These are phyloP conservation scores for Nitzschia palea DNA, from an alignment of 108 stramenopile genomes.

Conservation along the genomic window DNA sequence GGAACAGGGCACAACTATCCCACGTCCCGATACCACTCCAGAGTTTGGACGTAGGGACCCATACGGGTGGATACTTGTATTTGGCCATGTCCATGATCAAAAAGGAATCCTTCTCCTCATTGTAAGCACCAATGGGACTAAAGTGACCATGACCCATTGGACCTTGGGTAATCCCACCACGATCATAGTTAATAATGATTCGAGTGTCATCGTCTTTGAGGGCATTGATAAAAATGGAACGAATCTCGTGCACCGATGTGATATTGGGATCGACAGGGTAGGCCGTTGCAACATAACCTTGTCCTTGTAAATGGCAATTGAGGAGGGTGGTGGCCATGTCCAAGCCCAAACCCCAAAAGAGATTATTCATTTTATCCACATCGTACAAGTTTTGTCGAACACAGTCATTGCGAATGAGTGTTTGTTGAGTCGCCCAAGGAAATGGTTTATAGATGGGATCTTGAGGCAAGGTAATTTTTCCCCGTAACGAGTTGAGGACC, in stretches of 20 bases:
- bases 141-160: slow-evolving; percentile 90
- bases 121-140: slow-evolving; percentile 88
- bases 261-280: slow-evolving; percentile 44
- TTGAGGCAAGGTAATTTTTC: slow-evolving; percentile 54
- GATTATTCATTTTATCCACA: slow-evolving; percentile 12
- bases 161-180: slow-evolving; percentile 62
- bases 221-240: slow-evolving; percentile 51
- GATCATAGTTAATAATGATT: slow-evolving; percentile 76
- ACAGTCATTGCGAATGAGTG: slow-evolving; percentile 51
- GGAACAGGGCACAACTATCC: slow-evolving; percentile 59
- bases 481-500: slow-evolving; percentile 69
- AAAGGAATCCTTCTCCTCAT: slow-evolving; percentile 70
- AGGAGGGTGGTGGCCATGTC: slow-evolving; percentile 50
- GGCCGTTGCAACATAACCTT: slow-evolving; percentile 41
- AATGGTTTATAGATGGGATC: slow-evolving; percentile 73
- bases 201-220: slow-evolving; percentile 51
- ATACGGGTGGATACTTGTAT: slow-evolving; percentile 96
- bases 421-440: slow-evolving; percentile 75
- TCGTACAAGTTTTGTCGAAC: slow-evolving; percentile 23
- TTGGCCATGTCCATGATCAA: slow-evolving; percentile 96
- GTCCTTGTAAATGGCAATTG: slow-evolving; percentile 50
- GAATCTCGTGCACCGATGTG: slow-evolving; percentile 36
- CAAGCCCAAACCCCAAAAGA: slow-evolving; percentile 54
- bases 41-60: slow-evolving; percentile 77
- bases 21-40: slow-evolving; percentile 64